phyloP scores from a whole-genome alignment of 1,284 basidiomycete species.

The Ustilago loliicola region DNA sequence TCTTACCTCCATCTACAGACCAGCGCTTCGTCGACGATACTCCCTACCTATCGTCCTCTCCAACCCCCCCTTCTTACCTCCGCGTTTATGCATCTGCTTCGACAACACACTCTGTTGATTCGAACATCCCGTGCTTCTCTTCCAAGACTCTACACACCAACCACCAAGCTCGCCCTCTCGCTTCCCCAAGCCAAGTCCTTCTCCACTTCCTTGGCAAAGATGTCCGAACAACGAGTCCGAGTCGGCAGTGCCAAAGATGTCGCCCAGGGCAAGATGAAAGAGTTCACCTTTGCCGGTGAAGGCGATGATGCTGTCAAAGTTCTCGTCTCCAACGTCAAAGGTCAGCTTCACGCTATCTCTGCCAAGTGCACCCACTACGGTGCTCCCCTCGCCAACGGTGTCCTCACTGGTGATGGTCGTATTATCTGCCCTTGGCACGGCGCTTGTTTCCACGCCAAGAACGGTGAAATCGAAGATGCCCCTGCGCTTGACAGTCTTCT shows the following conservation, averaged over 20 bases:
- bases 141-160: not conserved
- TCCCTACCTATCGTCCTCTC: slow-evolving; percentile 8
- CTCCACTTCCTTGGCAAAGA: slow-evolving; percentile 22
- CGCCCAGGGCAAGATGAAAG: slow-evolving; percentile 73
- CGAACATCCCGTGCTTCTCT: slow-evolving; percentile 25
- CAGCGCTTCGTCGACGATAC: slow-evolving; percentile 7
- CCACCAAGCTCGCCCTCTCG: not conserved
- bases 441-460: slow-evolving; percentile 85
- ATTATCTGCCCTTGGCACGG: slow-evolving; percentile 90
- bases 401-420: slow-evolving; percentile 82
- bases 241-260: slow-evolving; percentile 51
- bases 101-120: slow-evolving; percentile 33
- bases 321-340: slow-evolving; percentile 81
- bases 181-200: slow-evolving; percentile 16
- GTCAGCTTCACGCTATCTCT: slow-evolving; percentile 79
- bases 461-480: slow-evolving; percentile 81
- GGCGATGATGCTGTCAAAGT: slow-evolving; percentile 75
- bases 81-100: slow-evolving; percentile 40
- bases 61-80: not conserved
- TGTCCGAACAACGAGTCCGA: slow-evolving; percentile 50
- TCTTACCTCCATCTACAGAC: not conserved
- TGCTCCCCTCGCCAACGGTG: slow-evolving; percentile 83
- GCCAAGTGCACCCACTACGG: slow-evolving; percentile 92
- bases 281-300: slow-evolving; percentile 80
- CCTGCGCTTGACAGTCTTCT: slow-evolving; percentile 88